Evolutionary conservation across 2,329 filamentous ascomycete species (phyloP), one percentile per base, ranked within the genome.

Genomic region (Colletotrichum musae): DNA sequence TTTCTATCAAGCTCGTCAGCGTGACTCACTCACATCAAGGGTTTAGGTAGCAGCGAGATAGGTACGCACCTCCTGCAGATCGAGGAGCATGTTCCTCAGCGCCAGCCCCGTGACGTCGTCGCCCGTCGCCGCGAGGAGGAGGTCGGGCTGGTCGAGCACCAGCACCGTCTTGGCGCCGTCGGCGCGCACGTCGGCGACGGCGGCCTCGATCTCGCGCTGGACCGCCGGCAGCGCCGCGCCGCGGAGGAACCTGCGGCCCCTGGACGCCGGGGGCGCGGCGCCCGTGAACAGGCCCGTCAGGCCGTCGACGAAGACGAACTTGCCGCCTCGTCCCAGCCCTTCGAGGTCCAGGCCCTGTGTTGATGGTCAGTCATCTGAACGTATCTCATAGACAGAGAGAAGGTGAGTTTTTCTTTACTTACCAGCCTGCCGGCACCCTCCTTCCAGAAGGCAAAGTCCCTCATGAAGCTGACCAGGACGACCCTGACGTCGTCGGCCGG

Each of bases 391-490:
- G 16, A 47, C 18, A 26, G 52, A 54, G 50, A 28, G 54, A 56
- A 39, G 21, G 48, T 24, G 16, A 24, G 24, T 5, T 50, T 72
- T 74, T 70, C 62, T 24, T 7, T 58, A 78, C 85, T 72, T 81
- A 93, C 92, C 76, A 94, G 80, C 79, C 91, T 91, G 61, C 89
- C 87, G 2, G 87, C 87, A 58, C 93, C 91, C 3, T 91, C 88
- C 71, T 84, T 90, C 94, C 94, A 98, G 77, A 97, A 97, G 1
- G 87, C 83, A 72, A 87, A 88, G 74, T 95, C 92, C 70, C 93
- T 87, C 80, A 97, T 82, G 80, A 96, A 97, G 82, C 93, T 97
- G 67, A 96, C 90, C 3, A 98, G 84, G 3, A 97, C 85, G 1
- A 98, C 87, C 58, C 83, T 86, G 28, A 79, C 80, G 51, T 81